phyloP scores from a whole-genome alignment of 2,329 filamentous ascomycete genomes.

The Arthrobotrys iridis region DNA sequence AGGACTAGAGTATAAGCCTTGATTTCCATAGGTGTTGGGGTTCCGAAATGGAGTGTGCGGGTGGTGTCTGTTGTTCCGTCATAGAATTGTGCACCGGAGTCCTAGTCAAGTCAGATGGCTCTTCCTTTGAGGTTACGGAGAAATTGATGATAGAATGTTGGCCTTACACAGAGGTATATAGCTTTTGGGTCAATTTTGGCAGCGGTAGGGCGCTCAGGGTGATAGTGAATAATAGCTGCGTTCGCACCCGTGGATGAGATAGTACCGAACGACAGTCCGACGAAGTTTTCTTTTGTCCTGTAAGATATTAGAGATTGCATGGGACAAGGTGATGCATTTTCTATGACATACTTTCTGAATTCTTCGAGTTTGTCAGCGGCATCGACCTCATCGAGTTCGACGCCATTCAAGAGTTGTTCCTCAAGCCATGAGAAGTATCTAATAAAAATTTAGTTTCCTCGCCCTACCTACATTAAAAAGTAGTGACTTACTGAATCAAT shows the following conservation, averaged over 20 bases:
- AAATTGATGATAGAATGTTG: no score
- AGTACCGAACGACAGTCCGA: conserved; percentile 91
- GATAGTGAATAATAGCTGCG: conserved; percentile 95
- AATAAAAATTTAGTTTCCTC: background rate
- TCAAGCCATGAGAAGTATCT: conserved; percentile 95
- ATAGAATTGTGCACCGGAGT: conserved; percentile 94
- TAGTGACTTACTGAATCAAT: conserved; percentile 71
- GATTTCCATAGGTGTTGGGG: conserved; percentile 82
- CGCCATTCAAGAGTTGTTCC: conserved; percentile 78
- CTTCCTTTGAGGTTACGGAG: background rate
- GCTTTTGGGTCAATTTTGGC: conserved; percentile 82
- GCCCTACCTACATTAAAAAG: background rate
- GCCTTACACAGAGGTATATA: conserved; percentile 78
- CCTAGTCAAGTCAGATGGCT: conserved; percentile 60
- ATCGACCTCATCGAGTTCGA: conserved; percentile 82
- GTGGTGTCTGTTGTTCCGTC: conserved; percentile 98
- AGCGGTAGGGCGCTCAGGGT: conserved; percentile 83
- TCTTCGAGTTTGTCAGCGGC: conserved; percentile 91
- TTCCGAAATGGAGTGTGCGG: conserved; percentile 88
- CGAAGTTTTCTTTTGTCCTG: conserved; percentile 71
- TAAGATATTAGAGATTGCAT: background rate
- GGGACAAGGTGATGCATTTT: conserved; percentile 36
- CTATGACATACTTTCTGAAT: conserved; percentile 67
- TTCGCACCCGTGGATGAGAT: conserved; percentile 95
- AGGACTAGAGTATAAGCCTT: conserved; percentile 93